Percentiles rank a stretch among this genome's conserved stretches.
phyloP scores from a whole-genome alignment of 768 basidiomycete genomes.

The Phylloporus sp. region DNA sequence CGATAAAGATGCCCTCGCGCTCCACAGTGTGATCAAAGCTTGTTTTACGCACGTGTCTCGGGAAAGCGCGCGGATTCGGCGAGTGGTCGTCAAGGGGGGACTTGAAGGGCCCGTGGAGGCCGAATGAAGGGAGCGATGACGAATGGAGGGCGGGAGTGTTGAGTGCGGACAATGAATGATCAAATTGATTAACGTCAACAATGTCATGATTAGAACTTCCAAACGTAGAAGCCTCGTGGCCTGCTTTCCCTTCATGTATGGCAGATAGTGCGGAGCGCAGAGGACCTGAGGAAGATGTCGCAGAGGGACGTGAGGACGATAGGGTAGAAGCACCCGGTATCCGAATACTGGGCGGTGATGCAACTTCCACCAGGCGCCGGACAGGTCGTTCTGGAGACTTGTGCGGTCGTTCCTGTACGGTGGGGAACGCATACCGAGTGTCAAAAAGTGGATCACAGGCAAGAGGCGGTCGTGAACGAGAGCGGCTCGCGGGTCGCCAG shows the following conservation, averaged over 20 bases:
- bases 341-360: constrained; percentile 32
- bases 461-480: constrained; percentile 72
- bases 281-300: constrained; percentile 37
- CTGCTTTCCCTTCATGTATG: constrained; percentile 44
- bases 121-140: constrained; percentile 70
- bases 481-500: constrained; percentile 78
- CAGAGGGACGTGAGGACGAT: constrained; percentile 46
- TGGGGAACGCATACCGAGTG: constrained; percentile 44
- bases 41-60: constrained; percentile 87
- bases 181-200: constrained; percentile 32
- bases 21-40: constrained; percentile 92
- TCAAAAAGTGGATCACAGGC: constrained; percentile 51
- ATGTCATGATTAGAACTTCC: constrained; percentile 33
- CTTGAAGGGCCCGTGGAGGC: constrained; percentile 55
- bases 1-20: constrained; percentile 56
- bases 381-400: constrained; percentile 27
- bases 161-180: constrained; percentile 38
- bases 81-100: constrained; percentile 30
- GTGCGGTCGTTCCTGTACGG: constrained; percentile 21
- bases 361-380: constrained; percentile 19
- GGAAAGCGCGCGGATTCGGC: constrained; percentile 54
- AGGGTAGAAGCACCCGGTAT: constrained; percentile 42
- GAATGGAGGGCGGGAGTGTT: constrained; percentile 55
- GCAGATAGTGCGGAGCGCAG: constrained; percentile 43
- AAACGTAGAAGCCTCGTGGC: constrained; percentile 34